Evolutionary conservation across 768 basidiomycete genomes (phyloP).

Genomic region (Cytidiella melzeri): DNA sequence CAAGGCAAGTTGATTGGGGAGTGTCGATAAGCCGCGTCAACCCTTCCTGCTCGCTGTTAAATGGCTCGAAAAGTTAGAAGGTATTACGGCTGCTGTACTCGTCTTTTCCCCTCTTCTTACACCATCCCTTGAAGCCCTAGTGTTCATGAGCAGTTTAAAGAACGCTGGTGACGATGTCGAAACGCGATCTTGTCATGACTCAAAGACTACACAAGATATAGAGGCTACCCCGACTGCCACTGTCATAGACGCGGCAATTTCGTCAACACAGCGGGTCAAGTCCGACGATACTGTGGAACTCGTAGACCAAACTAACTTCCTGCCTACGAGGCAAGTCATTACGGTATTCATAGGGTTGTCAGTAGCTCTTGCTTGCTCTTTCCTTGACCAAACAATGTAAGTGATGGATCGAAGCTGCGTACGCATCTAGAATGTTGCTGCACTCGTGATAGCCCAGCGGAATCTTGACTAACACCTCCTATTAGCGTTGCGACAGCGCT

Average conservation of each 20-base stretch:
- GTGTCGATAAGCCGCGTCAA: too few species aligned
- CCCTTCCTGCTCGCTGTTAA: too few species aligned
- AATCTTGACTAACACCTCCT: background rate
- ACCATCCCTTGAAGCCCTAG: too few species aligned
- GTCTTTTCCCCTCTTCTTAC: too few species aligned
- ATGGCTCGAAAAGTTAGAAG: too few species aligned
- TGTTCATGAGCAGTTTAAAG: too few species aligned
- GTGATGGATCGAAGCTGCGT: constrained; percentile 1
- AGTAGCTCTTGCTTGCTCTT: constrained; percentile 14
- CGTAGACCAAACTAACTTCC: constrained; percentile 18
- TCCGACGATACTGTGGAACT: constrained; percentile 3
- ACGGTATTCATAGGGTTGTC: constrained; percentile 15
- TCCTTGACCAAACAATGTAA: constrained; percentile 19
- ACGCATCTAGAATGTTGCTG: background rate
- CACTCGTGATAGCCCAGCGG: too few species aligned
- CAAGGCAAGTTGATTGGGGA: too few species aligned
- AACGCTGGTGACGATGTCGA: too few species aligned
- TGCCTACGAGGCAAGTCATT: constrained; percentile 16
- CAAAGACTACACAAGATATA: background rate
- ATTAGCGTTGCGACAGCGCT: constrained; percentile 17
- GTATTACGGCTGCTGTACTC: too few species aligned
- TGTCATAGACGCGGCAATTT: background rate
- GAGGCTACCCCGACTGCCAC: background rate
- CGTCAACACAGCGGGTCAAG: background rate
- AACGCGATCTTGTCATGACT: too few species aligned